Base-by-base conservation (phyloP, 768 basidiomycete genomes). In the Kwoniella heveanensis region DNA sequence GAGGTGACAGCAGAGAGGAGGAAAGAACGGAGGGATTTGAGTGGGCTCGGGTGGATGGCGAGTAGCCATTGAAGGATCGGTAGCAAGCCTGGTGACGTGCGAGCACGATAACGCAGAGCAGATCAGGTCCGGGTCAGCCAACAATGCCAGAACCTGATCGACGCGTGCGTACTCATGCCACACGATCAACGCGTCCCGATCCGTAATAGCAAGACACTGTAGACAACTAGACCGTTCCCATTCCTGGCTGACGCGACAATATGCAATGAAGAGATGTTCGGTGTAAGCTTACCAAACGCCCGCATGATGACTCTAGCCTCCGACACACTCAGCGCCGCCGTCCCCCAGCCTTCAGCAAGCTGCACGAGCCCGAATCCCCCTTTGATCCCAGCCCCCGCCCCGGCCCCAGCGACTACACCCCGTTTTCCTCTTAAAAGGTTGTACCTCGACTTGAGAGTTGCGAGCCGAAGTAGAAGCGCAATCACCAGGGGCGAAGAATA, bases 301-400 rank as follows among this genome's bases (percentile, higher is more conserved):
- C 78, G 27, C 72, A 79, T 77, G 65, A 78, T 72, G 19, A 76
- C 74, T 57, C 78, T 48, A 0, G 78, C 77, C 60, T 79, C 77
- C 9, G 64, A 67, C 12, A 79, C 66, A 61, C 72, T 66, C n/a
- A 52, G 67, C 21, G 66, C 71, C 10, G 65, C 70, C 47, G 54
- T 67, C 19, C 39, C 70, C 65, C 61, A 69, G 2, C 73, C 76
- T 46, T 62, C 69, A 10, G 71, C 67, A n/a, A 71, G 53, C 30
- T 55, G 26, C 19, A 61, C 46, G 48, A 77, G 51, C 19, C 66
- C 61, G 15, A 57, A 57, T 19, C 66, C 64, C 17, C 65, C 61
- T 26, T 27, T 30, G 4, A 19, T 17, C 10, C 39, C 39, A 44
- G 15, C 39, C 19, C 39, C 39, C 9, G 17, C 39, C 17, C 25